Base-by-base conservation (phyloP, 257 asterid genomes). In the Scutellaria minor region DNA sequence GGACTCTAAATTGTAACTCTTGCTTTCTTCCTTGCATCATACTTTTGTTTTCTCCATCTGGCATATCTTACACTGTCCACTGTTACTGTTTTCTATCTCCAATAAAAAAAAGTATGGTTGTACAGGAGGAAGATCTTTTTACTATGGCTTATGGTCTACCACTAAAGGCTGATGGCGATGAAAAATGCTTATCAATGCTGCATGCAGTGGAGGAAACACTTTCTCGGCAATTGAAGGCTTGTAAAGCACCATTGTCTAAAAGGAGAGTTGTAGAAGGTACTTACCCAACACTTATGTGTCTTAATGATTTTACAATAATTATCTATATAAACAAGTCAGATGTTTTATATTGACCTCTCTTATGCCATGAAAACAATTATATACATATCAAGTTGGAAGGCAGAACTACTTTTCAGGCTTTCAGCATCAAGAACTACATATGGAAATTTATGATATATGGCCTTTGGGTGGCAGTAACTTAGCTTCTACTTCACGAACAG, bases 91-190 rank as follows among this genome's bases (percentile, higher is more conserved):
- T 44, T 18, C 59, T 55, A 45, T 64, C 20, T 67, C 52, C 63
- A 51, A 22, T 66, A 57, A 68, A 31, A 31, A 53, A 55, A 58
- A 57, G 64, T 58, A 53, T 9, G 55, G 42, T 18, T 69, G 35
- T 68, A 20, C 87, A 95, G 99, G 99, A 95, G 80, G 98, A 95
- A 69, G 99, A 95, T 85, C 85, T 95, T 64, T 92, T 95, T 74
- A 88, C 86, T 27, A 92, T 92, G 97, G 76, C 98, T 48, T 91
- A 95, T 78, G 98, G 99, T 79, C 92, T 90, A 77, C 90, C 89
- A 62, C 69, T 95, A 78, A 92, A 95, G 81, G 89, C 75, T 12
- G 90, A 92, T 42, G 98, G 97, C 50, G 99, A 95, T 85, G 99
- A 95, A 59, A 95, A 90, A 82, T 90, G 99, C 84, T 80, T 95